These are phyloP conservation scores for Hordeum marinum DNA, from an alignment of 176 grass and related monocot species.

Conservation along the genomic window DNA sequence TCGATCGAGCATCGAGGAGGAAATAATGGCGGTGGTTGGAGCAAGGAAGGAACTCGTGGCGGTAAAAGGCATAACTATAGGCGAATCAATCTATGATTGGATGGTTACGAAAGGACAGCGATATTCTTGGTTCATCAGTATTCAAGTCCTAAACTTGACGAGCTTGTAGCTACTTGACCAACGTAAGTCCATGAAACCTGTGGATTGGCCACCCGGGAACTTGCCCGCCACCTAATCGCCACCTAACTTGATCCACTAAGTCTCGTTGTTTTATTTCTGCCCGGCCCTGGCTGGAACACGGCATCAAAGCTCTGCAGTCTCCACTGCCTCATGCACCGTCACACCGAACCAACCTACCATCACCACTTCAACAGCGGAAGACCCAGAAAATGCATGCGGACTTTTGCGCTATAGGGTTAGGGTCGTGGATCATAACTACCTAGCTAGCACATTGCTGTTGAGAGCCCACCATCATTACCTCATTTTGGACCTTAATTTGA, in stretches of 20 bases:
- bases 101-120: too few species aligned
- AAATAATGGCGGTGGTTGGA: conserved; percentile 1
- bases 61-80: too few species aligned
- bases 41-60: neutral
- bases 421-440: conserved; percentile 18
- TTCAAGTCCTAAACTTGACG: too few species aligned
- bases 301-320: neutral
- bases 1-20: neutral
- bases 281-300: neutral
- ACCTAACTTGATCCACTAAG: conserved; percentile 10
- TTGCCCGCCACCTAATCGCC: conserved; percentile 14
- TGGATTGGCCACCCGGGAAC: conserved; percentile 6
- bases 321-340: neutral
- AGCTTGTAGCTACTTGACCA: too few species aligned
- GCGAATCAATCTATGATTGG: too few species aligned
- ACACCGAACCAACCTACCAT: neutral
- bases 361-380: neutral
- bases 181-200: neutral
- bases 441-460: neutral
- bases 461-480: neutral
- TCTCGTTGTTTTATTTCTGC: neutral
- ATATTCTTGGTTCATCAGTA: too few species aligned
- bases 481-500: neutral
- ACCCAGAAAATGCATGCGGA: neutral
- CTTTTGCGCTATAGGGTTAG: neutral